Evolutionary conservation across 306 rosid genomes (phyloP), one percentile per base, ranked within the genome.

Genomic region (Morella rubra): DNA sequence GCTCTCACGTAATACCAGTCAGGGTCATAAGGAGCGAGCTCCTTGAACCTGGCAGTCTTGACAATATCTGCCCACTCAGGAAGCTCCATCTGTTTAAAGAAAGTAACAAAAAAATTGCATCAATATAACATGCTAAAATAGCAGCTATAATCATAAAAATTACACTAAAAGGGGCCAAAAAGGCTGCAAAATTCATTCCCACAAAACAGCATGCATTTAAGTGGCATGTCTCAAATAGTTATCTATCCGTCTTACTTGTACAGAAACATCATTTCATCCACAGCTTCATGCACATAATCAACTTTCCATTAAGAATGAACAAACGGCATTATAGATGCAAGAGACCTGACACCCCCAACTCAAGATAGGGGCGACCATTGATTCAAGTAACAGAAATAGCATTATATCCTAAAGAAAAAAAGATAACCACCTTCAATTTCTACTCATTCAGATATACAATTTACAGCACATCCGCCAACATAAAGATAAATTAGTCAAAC

Each of bases 11-110:
- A 87, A 74, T 87, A 87, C 90, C 90, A 87, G 70, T 87, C 89
- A n/a, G 87, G 82, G 46, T 87, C 91, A 80, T 87, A 85, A 8
- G 91, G 91, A 46, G 91, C 91, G 18, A 87, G 71, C 73, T 87
- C 91, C 77, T 87, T 87, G 54, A 87, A 87, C n/a, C 22, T 78
- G 2, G 84, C 91, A 69, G 91, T 87, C 80, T 87, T 87, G 5
- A 87, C 91, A 11, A 87, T 83, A 77, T 87, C 91, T 9, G 89
- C 85, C 89, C 88, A 87, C 1, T 80, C 82, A 14, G 91, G 91
- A 41, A 87, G 87, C 65, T 87, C 91, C 19, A 87, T 27, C 91
- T 87, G 70, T 53, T 22, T 44, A 19, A 15, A 61, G n/a, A 54
- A 20, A 6, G n/a, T 44, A 8, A 32, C 6, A 16, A 55, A 5